Percentiles rank a stretch among this genome's conserved stretches.
These are phyloP conservation scores for Cyclotella baltica DNA, from an alignment of 108 stramenopile genomes.

Conservation along the genomic window DNA sequence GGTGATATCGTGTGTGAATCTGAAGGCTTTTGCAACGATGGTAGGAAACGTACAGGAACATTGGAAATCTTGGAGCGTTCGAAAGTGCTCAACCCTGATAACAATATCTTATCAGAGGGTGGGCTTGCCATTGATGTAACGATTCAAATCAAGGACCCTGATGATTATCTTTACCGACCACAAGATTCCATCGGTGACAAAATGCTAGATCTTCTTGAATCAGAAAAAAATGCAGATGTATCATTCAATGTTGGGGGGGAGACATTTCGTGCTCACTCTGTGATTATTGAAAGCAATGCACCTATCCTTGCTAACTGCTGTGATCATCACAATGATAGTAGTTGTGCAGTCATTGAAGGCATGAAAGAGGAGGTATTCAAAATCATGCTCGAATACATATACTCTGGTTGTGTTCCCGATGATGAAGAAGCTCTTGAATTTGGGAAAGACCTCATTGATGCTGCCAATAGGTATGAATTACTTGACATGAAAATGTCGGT, in stretches of 20 bases:
- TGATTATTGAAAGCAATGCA: slow-evolving; percentile 22
- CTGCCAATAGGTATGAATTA: slow-evolving; percentile 23
- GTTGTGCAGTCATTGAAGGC: neutral
- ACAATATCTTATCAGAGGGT: slow-evolving; percentile 6
- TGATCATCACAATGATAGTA: neutral
- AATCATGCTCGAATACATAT: slow-evolving; percentile 11
- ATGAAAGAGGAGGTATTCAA: slow-evolving; percentile 21
- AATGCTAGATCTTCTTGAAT: slow-evolving; percentile 5
- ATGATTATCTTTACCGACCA: neutral
- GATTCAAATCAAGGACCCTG: neutral
- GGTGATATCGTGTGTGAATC: too few relatives aligned
- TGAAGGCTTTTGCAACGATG: neutral
- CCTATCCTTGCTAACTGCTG: neutral
- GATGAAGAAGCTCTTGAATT: neutral
- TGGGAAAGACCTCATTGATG: too few relatives aligned
- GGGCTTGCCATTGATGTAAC: slow-evolving; percentile 11
- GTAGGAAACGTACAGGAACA: neutral
- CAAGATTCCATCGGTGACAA: neutral
- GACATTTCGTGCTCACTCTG: slow-evolving; percentile 11
- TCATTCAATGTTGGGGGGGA: slow-evolving; percentile 13
- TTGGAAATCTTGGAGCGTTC: neutral
- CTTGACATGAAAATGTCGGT: slow-evolving; percentile 13
- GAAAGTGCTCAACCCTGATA: slow-evolving; percentile 2
- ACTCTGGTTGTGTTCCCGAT: neutral
- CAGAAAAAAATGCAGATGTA: slow-evolving; percentile 18